These are phyloP conservation scores for Tetrapisispora arboricola DNA, from an alignment of 805 yeast species.

Conservation along the genomic window DNA sequence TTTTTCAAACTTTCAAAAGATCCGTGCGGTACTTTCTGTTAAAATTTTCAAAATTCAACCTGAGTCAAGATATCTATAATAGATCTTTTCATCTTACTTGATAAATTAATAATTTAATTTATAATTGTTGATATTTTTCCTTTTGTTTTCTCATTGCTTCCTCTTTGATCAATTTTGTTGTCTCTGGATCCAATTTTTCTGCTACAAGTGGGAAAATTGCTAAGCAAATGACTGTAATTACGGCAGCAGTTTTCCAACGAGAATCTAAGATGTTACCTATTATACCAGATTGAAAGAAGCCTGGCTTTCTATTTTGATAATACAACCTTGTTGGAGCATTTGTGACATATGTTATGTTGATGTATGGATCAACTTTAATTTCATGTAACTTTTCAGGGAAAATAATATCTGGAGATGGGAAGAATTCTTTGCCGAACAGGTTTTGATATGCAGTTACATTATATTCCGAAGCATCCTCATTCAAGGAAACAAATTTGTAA, in stretches of 20 bases:
- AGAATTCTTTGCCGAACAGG: conserved; percentile 26
- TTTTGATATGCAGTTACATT: conserved; percentile 21
- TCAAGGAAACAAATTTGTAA: conserved; percentile 12
- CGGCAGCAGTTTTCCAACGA: conserved; percentile 30
- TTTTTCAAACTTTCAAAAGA: too few species aligned
- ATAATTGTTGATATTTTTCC: conserved; percentile 18
- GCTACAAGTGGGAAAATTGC: conserved; percentile 28
- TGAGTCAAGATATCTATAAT: too few species aligned
- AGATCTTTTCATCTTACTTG: too few species aligned
- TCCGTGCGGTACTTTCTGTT: too few species aligned
- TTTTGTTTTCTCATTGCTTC: conserved; percentile 21
- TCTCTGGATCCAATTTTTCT: conserved; percentile 35
- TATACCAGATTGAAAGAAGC: conserved; percentile 30
- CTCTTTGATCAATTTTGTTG: conserved; percentile 28
- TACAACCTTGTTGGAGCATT: conserved; percentile 28
- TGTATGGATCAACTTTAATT: conserved; percentile 13
- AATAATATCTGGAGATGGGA: conserved; percentile 25
- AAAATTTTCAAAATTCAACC: too few species aligned
- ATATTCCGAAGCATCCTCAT: conserved; percentile 9
- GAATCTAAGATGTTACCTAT: conserved; percentile 30
- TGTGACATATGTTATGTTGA: conserved; percentile 8
- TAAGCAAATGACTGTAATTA: conserved; percentile 19
- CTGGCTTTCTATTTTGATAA: conserved; percentile 24
- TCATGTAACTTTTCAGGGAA: conserved; percentile 24
- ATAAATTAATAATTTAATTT: too few species aligned